phyloP scores from a whole-genome alignment of 345 rosid genomes.

The Moringa oleifera region DNA sequence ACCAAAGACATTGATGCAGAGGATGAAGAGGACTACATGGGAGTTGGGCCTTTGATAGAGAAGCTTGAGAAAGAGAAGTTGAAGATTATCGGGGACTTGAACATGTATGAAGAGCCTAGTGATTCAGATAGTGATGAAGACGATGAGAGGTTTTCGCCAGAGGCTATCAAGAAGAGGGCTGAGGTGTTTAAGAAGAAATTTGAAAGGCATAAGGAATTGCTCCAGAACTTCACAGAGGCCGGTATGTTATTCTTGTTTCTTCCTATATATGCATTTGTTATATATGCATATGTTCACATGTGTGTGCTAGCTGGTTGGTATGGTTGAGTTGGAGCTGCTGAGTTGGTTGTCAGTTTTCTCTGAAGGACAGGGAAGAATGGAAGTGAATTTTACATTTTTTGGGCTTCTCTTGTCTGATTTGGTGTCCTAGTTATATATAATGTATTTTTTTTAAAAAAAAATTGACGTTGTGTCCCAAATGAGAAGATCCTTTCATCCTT shows the following conservation, averaged over 20 bases:
- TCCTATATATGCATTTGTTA: background rate
- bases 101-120: constrained; percentile 47
- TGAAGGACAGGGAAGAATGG: too few species aligned
- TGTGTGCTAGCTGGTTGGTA: too few species aligned
- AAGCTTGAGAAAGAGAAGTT: constrained; percentile 60
- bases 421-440: too few species aligned
- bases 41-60: constrained; percentile 67
- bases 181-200: constrained; percentile 48
- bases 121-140: constrained; percentile 77
- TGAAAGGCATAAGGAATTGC: constrained; percentile 58
- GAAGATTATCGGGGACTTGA: constrained; percentile 34
- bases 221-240: constrained; percentile 41
- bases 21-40: constrained; percentile 81
- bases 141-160: constrained; percentile 39
- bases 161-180: constrained; percentile 30
- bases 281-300: background rate
- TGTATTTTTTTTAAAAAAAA: too few species aligned
- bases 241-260: constrained; percentile 31
- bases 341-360: too few species aligned
- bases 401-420: too few species aligned
- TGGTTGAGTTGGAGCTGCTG: too few species aligned
- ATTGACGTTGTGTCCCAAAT: too few species aligned
- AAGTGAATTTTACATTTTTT: too few species aligned
- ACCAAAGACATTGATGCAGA: constrained; percentile 74
- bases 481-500: too few species aligned